Evolutionary conservation across 371 early-diverging fungal genomes (phyloP).

Genomic region (Mucor plumbeus): DNA sequence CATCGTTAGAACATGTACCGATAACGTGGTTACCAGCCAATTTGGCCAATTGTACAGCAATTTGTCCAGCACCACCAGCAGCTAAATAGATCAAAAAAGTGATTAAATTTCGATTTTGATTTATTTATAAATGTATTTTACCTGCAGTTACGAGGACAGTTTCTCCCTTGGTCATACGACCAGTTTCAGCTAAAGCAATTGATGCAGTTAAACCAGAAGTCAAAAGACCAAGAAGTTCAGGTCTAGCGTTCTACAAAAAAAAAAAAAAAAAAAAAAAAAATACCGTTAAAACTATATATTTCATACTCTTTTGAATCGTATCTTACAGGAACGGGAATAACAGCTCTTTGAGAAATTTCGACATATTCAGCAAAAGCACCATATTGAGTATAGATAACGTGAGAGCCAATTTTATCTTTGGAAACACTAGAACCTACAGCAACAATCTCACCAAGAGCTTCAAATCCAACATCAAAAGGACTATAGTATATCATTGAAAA

Average conservation of each 20-base stretch:
- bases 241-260: conserved; percentile 23
- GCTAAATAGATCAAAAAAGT: conserved; percentile 22
- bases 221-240: conserved; percentile 51
- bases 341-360: conserved; percentile 25
- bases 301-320: neutral
- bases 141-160: conserved; percentile 52
- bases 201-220: conserved; percentile 64
- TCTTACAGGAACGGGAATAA: conserved; percentile 53
- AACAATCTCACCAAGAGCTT: conserved; percentile 61
- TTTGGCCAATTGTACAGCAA: conserved; percentile 59
- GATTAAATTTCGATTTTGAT: neutral
- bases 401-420: conserved; percentile 42
- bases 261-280: too few relatives aligned
- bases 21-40: conserved; percentile 56
- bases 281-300: neutral
- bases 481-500: conserved; percentile 20
- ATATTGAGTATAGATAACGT: conserved; percentile 43
- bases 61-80: conserved; percentile 59
- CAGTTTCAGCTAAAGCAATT: conserved; percentile 44
- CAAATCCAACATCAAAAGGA: conserved; percentile 70
- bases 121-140: conserved; percentile 14
- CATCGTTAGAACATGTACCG: conserved; percentile 57
- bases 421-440: conserved; percentile 49
- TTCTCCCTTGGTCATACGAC: conserved; percentile 45
- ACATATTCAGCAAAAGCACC: conserved; percentile 65